Evolutionary conservation across 768 basidiomycete species (phyloP), one percentile per base, ranked within the genome.

Genomic region (Agaricus sinodeliciosus): DNA sequence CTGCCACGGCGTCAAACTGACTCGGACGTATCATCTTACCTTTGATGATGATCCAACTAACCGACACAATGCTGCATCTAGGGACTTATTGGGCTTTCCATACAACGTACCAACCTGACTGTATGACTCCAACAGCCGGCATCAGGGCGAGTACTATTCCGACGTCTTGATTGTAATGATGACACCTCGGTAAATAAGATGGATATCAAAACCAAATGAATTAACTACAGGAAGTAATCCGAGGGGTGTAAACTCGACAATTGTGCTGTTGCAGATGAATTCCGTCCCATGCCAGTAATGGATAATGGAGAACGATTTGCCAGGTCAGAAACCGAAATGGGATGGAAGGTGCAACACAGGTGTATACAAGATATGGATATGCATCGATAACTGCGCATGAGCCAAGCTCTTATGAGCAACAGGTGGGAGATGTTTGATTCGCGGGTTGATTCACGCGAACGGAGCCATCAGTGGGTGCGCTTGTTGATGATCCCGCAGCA

Each of bases 381-480:
- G 22, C 22, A 22, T 22, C 22, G 22, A 25, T 44, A 37, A 41
- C 18, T 42, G 26, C 18, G 43, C 18, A 25, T 11, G 45, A 54
- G 8, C 34, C 31, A 34, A 44, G 26, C 36, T 45, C 36, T 72
- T 58, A 74, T 68, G 72, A 78, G 64, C 84, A 83, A 59, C 86
- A 88, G 18, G 75, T 72, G 36, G 63, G 60, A n/a, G 70, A 52
- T 35, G 70, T 57, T 60, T 74, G 74, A 37, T 70, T 60, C 43
- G 73, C 62, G 37, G 83, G 80, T 61, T 83, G 82, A 61, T 80
- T 82, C 58, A 87, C 84, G 57, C 78, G 79, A 42, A 88, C 79
- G 16, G 84, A 78, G 34, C 81, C 84, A 37, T 80, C 76, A 13
- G 70, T 61, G n/a, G 70, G 60, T 15, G 68, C 66, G 31, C 69